Conservation (phyloP, 2,329 filamentous ascomycete species). For the Ceratocystis cacaofunesta region DNA sequence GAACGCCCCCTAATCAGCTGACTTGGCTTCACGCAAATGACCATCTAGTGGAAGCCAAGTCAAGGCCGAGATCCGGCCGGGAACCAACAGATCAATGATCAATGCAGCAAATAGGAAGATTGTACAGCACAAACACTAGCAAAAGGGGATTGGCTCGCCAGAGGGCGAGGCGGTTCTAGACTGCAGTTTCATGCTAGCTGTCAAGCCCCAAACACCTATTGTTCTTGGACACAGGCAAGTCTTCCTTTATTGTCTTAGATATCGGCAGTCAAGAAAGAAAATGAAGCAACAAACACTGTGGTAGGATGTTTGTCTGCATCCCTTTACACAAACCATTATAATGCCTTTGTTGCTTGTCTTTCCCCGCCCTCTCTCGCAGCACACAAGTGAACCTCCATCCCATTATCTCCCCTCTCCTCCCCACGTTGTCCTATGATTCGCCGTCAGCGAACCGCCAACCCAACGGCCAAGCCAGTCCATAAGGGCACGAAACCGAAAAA, state of each 20-base stretch:
- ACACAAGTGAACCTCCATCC: neutral
- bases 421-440: slow-evolving; percentile 2
- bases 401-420: neutral
- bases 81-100: neutral
- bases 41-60: neutral
- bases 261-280: neutral
- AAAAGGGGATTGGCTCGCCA: no score
- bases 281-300: neutral
- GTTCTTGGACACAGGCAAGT: neutral
- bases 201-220: neutral
- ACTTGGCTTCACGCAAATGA: no score
- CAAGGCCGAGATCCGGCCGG: neutral
- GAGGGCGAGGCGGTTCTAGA: no score
- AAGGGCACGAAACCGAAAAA: neutral
- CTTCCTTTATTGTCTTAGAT: neutral
- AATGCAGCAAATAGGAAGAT: neutral
- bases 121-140: no score
- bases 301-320: neutral
- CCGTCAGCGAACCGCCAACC: neutral
- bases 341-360: no score
- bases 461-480: neutral
- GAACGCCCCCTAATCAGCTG: no score
- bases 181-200: no score
- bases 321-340: neutral
- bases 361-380: no score